Conservation (phyloP, 192 early-diverging fungal genomes). For the Gigaspora rosea region DNA sequence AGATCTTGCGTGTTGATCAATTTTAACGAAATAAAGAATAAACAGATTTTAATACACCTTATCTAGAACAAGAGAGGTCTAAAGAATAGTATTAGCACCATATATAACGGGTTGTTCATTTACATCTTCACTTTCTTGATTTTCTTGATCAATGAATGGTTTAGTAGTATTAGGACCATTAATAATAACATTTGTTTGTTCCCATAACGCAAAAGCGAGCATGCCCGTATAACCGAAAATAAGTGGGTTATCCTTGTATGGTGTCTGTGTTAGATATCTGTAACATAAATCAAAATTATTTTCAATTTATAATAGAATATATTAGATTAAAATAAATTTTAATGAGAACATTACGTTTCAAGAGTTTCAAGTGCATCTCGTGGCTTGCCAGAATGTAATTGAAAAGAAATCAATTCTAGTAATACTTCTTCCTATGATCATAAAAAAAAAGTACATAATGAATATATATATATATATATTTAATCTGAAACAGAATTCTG, state of each 20-base stretch:
- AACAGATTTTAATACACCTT: background rate
- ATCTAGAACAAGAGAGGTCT: background rate
- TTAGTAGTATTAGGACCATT: background rate
- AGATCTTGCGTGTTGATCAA: background rate
- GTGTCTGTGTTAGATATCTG: conserved; percentile 4
- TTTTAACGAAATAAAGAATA: background rate
- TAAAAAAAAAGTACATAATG: background rate
- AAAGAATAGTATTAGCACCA: no score
- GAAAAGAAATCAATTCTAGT: conserved; percentile 24
- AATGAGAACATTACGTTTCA: conserved; percentile 13
- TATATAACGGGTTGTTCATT: background rate
- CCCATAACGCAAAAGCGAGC: conserved; percentile 8
- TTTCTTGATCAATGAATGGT: background rate
- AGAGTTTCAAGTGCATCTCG: conserved; percentile 16
- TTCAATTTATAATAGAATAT: background rate
- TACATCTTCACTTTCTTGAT: background rate
- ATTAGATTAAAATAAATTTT: background rate
- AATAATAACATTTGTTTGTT: background rate
- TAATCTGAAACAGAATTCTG: background rate
- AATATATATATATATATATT: background rate
- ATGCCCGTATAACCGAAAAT: conserved; percentile 20
- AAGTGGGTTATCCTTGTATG: conserved; percentile 19
- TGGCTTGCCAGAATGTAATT: background rate
- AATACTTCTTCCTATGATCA: background rate
- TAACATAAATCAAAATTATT: background rate